These are phyloP conservation scores for Huntiella abstrusa DNA, from an alignment of 2,329 filamentous ascomycete genomes.

Conservation along the genomic window DNA sequence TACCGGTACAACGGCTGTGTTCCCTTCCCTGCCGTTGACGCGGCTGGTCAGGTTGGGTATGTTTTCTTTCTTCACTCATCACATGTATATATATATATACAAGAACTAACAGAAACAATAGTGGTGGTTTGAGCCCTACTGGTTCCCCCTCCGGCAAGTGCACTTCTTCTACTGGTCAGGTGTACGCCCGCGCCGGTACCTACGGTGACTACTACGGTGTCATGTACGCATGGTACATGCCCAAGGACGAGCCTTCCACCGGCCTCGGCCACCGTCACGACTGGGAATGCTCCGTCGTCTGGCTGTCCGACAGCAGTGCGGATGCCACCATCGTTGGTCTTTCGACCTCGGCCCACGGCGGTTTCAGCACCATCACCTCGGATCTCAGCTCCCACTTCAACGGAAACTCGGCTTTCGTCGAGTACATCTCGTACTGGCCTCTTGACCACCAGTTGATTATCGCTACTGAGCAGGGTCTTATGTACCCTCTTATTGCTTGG, in stretches of 20 bases:
- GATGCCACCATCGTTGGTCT: slow-evolving; percentile 19
- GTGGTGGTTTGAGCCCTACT: slow-evolving; percentile 19
- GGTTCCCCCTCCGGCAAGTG: slow-evolving; percentile 18
- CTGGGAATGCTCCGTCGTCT: slow-evolving; percentile 22
- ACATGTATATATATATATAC: not conserved
- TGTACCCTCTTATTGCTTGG: slow-evolving; percentile 25
- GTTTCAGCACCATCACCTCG: slow-evolving; percentile 16
- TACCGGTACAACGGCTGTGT: slow-evolving; percentile 37
- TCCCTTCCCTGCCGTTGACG: slow-evolving; percentile 42
- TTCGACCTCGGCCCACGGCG: slow-evolving; percentile 21
- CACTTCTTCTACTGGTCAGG: slow-evolving; percentile 20
- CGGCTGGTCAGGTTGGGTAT: slow-evolving; percentile 36
- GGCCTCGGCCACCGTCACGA: slow-evolving; percentile 22
- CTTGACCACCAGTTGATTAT: slow-evolving; percentile 20
- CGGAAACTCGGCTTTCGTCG: slow-evolving; percentile 14
- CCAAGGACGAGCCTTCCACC: slow-evolving; percentile 23
- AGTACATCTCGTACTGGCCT: slow-evolving; percentile 18
- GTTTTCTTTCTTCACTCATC: slow-evolving; percentile 9
- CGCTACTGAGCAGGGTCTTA: slow-evolving; percentile 19
- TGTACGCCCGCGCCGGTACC: slow-evolving; percentile 20
- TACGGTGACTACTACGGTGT: slow-evolving; percentile 18
- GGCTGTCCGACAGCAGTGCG: slow-evolving; percentile 15
- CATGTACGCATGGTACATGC: slow-evolving; percentile 28
- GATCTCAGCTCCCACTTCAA: slow-evolving; percentile 5
- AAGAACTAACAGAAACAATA: slow-evolving; percentile 9